phyloP scores from a whole-genome alignment of 805 yeast genomes.

The Yarrowia divulgata region DNA sequence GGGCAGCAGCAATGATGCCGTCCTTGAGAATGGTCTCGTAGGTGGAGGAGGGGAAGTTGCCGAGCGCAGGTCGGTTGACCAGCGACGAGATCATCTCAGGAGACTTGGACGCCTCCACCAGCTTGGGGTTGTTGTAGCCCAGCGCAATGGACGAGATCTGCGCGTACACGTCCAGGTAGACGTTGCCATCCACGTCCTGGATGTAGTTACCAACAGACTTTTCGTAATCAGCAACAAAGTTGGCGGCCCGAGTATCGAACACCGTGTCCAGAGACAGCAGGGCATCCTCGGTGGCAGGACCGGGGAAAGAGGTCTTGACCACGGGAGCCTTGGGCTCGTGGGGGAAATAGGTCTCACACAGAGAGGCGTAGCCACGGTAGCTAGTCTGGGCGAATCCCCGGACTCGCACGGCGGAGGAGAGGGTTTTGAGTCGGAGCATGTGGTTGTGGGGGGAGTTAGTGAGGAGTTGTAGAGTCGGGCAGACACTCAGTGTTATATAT shows the following conservation, averaged over 20 bases:
- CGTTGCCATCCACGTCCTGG: conserved; percentile 81
- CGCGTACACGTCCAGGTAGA: conserved; percentile 74
- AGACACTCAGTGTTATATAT: background rate
- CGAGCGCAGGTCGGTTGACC: conserved; percentile 84
- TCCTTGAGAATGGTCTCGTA: conserved; percentile 57
- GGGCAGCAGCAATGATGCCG: conserved; percentile 75
- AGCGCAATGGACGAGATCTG: conserved; percentile 86
- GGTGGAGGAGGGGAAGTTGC: conserved; percentile 78
- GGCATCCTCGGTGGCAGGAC: conserved; percentile 68
- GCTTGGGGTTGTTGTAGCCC: conserved; percentile 85
- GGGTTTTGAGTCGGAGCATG: conserved; percentile 36
- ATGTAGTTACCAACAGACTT: conserved; percentile 82
- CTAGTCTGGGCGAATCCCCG: conserved; percentile 16
- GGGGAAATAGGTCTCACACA: conserved; percentile 61
- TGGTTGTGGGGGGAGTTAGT: background rate
- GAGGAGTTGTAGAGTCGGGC: background rate
- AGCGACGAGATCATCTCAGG: conserved; percentile 75
- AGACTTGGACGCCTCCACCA: conserved; percentile 70
- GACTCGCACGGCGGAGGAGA: conserved; percentile 33
- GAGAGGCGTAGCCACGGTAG: conserved; percentile 42
- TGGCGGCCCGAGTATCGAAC: conserved; percentile 74
- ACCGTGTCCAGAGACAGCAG: conserved; percentile 63
- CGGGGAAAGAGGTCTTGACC: conserved; percentile 73
- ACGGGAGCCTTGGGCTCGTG: conserved; percentile 77
- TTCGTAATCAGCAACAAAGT: conserved; percentile 77